phyloP scores from a whole-genome alignment of 495 filamentous ascomycete genomes.

The Cairneyella variabilis region DNA sequence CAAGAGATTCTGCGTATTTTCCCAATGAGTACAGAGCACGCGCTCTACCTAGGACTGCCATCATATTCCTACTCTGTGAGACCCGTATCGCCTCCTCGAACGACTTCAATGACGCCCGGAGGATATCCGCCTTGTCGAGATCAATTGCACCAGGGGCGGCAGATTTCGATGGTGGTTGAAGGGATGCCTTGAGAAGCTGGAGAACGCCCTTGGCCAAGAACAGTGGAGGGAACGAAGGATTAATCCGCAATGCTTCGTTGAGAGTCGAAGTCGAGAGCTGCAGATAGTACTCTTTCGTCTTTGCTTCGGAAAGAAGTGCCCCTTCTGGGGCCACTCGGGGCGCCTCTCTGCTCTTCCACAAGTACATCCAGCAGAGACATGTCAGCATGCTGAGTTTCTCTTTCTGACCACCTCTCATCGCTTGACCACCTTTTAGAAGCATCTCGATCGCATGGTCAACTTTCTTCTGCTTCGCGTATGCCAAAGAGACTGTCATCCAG shows the following conservation, averaged over 20 bases:
- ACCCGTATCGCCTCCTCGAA: slow-evolving; percentile 89
- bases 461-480: slow-evolving; percentile 95
- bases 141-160: slow-evolving; percentile 57
- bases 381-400: slow-evolving; percentile 83
- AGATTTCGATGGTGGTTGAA: slow-evolving; percentile 70
- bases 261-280: slow-evolving; percentile 83
- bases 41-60: slow-evolving; percentile 84
- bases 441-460: slow-evolving; percentile 94
- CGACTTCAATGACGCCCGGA: slow-evolving; percentile 79
- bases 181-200: slow-evolving; percentile 79
- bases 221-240: slow-evolving; percentile 82
- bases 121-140: slow-evolving; percentile 70
- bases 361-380: slow-evolving; percentile 86
- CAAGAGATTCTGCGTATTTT: slow-evolving; percentile 75
- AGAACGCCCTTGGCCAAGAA: slow-evolving; percentile 91
- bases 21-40: slow-evolving; percentile 79
- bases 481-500: slow-evolving; percentile 94
- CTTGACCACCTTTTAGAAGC: slow-evolving; percentile 73
- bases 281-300: slow-evolving; percentile 89
- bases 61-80: slow-evolving; percentile 79
- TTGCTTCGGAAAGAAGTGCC: slow-evolving; percentile 57
- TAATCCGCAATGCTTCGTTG: slow-evolving; percentile 92
- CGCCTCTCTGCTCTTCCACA: slow-evolving; percentile 87
- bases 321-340: slow-evolving; percentile 70
- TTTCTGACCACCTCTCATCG: slow-evolving; percentile 67